Conservation (phyloP, 192 early-diverging fungal genomes). For the Rhizoclosmatium sp. region DNA sequence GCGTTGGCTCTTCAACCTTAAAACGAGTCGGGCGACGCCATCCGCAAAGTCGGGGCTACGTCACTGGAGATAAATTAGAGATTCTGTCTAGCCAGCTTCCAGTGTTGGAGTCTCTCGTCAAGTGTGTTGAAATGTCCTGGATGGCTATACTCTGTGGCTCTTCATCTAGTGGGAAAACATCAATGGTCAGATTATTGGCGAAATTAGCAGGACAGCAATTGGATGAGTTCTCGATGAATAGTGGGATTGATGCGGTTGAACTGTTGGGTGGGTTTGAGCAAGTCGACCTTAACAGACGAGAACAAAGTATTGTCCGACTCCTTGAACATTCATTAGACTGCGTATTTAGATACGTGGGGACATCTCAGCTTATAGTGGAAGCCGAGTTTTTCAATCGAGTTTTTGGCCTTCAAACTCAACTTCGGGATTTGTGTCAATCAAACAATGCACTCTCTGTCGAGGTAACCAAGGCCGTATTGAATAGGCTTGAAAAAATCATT, state of each 20-base stretch:
- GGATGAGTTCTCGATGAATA: constrained; percentile 96
- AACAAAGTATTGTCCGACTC: constrained; percentile 56
- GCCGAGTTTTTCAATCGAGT: background rate
- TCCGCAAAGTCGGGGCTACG: constrained; percentile 35
- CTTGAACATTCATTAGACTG: constrained; percentile 54
- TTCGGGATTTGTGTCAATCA: background rate
- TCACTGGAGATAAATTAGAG: constrained; percentile 59
- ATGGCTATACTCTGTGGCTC: constrained; percentile 91
- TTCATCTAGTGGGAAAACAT: constrained; percentile 87
- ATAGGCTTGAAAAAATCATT: constrained; percentile 5
- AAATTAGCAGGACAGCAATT: constrained; percentile 81
- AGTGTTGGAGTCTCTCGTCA: constrained; percentile 78
- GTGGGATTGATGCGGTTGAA: constrained; percentile 92
- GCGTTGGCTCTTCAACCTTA: constrained; percentile 26
- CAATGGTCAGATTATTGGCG: constrained; percentile 83
- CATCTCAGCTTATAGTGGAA: constrained; percentile 2
- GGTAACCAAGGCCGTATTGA: background rate
- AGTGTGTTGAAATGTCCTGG: constrained; percentile 88
- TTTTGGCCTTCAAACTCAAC: constrained; percentile 3
- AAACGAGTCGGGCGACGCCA: constrained; percentile 16
- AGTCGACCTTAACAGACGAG: constrained; percentile 81
- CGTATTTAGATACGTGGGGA: constrained; percentile 53
- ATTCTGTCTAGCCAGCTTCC: constrained; percentile 71
- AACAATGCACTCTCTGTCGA: background rate
- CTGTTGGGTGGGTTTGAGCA: constrained; percentile 98